Conservation (phyloP, 495 filamentous ascomycete species). For the Podospora pseudopauciseta region DNA sequence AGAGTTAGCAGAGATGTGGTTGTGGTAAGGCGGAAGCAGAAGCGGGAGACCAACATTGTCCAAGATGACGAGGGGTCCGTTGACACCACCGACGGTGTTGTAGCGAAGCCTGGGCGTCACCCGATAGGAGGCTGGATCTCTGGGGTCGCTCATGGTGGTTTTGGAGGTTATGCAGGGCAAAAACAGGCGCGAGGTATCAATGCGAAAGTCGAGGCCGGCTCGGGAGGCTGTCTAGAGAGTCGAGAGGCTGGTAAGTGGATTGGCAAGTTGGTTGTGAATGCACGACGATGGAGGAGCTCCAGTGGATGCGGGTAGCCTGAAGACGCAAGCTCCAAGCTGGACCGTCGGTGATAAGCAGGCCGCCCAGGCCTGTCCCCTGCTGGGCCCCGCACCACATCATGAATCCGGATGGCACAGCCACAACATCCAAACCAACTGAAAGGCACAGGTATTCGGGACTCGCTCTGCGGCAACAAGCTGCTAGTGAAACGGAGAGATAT, state of each 20-base stretch:
- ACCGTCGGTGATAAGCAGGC: constrained; percentile 15
- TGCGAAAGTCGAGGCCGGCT: constrained; percentile 23
- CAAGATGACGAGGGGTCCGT: constrained; percentile 94
- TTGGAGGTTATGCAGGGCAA: neutral
- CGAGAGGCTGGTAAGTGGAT: constrained; percentile 8
- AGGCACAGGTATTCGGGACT: neutral
- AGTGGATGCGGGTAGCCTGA: constrained; percentile 22
- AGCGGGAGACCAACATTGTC: constrained; percentile 67
- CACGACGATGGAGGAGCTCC: constrained; percentile 16
- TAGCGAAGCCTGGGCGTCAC: constrained; percentile 86
- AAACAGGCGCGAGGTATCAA: constrained; percentile 6
- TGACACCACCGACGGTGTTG: constrained; percentile 98
- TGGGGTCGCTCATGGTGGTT: constrained; percentile 65
- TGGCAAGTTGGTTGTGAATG: constrained; percentile 16
- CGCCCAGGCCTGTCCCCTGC: constrained; percentile 12
- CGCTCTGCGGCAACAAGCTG: neutral
- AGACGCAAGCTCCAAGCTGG: constrained; percentile 27
- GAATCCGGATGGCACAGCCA: constrained; percentile 23
- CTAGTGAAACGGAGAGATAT: neutral
- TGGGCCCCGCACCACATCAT: constrained; percentile 20
- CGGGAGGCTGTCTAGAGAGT: constrained; percentile 9
- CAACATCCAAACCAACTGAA: constrained; percentile 19
- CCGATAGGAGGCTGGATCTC: constrained; percentile 66
- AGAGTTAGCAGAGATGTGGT: constrained; percentile 20
- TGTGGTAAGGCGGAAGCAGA: neutral